Percentiles rank a stretch among this genome's conserved stretches.
These are phyloP conservation scores for Tricholoma furcatifolium DNA, from an alignment of 768 basidiomycete species.

Conservation along the genomic window DNA sequence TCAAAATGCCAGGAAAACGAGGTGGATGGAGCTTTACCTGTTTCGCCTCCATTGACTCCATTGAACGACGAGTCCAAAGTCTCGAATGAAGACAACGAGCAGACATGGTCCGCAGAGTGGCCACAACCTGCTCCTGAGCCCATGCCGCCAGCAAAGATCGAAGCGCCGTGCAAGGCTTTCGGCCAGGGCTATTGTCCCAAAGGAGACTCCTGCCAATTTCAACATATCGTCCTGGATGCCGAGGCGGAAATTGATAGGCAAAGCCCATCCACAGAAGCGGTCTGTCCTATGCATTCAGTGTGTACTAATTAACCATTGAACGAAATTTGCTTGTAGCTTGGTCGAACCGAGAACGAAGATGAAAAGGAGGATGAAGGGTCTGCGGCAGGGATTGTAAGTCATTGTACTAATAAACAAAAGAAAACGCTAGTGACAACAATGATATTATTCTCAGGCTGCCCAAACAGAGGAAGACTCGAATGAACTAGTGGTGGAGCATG, in stretches of 20 bases:
- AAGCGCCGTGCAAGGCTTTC: constrained; percentile 31
- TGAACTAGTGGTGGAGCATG: constrained; percentile 17
- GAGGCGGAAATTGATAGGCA: constrained; percentile 7
- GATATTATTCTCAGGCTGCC: background rate
- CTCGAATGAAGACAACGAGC: constrained; percentile 12
- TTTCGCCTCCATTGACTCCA: too few relatives aligned
- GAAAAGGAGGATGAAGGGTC: background rate
- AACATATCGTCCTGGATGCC: constrained; percentile 24
- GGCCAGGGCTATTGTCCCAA: constrained; percentile 33
- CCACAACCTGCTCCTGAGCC: constrained; percentile 9
- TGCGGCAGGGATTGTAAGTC: background rate
- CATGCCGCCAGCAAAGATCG: constrained; percentile 11
- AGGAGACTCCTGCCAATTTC: constrained; percentile 28
- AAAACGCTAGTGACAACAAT: background rate
- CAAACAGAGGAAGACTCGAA: background rate
- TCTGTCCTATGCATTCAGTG: background rate
- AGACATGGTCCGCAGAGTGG: constrained; percentile 19
- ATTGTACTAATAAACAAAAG: background rate
- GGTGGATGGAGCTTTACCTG: too few relatives aligned
- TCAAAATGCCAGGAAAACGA: too few relatives aligned
- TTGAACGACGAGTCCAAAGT: background rate
- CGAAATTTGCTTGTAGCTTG: background rate
- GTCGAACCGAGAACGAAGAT: background rate
- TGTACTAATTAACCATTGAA: background rate
- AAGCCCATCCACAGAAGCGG: constrained; percentile 1